A percentile compares a stretch with the other conserved stretches of the same genome.
Conservation (phyloP, 495 filamentous ascomycete genomes). For the Penicillium alfredii region DNA sequence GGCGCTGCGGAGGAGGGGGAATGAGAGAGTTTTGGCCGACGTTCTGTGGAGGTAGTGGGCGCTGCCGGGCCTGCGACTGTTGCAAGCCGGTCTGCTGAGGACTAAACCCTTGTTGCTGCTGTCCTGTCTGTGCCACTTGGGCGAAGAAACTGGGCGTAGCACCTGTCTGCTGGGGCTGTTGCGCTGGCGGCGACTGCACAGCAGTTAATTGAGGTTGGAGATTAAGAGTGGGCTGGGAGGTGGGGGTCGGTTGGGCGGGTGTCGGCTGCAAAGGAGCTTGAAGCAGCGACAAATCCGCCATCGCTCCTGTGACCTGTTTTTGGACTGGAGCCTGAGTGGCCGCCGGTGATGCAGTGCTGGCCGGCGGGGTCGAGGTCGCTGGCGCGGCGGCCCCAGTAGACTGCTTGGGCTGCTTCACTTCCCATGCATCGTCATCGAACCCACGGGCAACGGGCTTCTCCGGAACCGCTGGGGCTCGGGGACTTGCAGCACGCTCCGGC, state of each 20-base stretch:
- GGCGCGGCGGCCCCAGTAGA: conserved; percentile 26
- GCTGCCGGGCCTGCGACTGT: conserved; percentile 53
- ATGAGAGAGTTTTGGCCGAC: conserved; percentile 60
- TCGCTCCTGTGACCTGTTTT: conserved; percentile 57
- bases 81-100: conserved; percentile 46
- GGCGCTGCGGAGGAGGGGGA: conserved; percentile 75
- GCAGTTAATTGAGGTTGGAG: conserved; percentile 45
- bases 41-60: conserved; percentile 65
- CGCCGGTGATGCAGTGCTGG: conserved; percentile 33
- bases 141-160: conserved; percentile 48
- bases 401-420: conserved; percentile 84
- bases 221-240: conserved; percentile 22
- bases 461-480: conserved; percentile 36
- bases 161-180: conserved; percentile 48
- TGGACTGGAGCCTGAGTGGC: conserved; percentile 37
- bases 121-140: conserved; percentile 40
- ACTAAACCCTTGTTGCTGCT: conserved; percentile 29
- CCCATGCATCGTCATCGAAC: conserved; percentile 98
- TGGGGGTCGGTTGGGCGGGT: conserved; percentile 47
- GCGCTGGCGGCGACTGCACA: conserved; percentile 42
- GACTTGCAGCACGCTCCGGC: conserved; percentile 41
- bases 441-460: conserved; percentile 51
- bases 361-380: conserved; percentile 24
- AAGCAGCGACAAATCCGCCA: conserved; percentile 75
- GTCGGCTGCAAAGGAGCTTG: conserved; percentile 71